Conservation (phyloP, 305 asterid species). For the Euphrasia arctica region DNA sequence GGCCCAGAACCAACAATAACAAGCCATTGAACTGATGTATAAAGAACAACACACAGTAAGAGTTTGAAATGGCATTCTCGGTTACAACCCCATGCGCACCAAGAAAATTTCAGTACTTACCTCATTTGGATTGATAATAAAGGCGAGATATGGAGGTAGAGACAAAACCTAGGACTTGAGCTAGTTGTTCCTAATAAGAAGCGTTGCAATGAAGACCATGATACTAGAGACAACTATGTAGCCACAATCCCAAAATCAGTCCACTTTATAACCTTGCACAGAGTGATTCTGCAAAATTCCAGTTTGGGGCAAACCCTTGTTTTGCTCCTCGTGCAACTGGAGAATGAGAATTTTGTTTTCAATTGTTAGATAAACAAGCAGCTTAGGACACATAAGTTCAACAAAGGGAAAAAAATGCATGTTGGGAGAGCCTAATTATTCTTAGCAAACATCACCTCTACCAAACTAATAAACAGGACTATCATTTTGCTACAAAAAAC, state of each 20-base stretch:
- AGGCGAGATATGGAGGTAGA: neutral
- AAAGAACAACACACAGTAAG: neutral
- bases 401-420: no score
- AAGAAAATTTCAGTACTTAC: neutral
- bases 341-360: neutral
- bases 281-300: conserved; percentile 29
- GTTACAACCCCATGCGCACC: neutral
- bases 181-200: conserved; percentile 18
- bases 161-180: neutral
- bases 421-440: no score
- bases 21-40: conserved; percentile 1
- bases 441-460: no score
- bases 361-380: neutral
- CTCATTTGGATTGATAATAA: neutral
- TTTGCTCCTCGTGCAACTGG: conserved; percentile 63
- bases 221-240: conserved; percentile 7
- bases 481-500: neutral
- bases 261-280: conserved; percentile 44
- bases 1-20: neutral
- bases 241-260: conserved; percentile 31
- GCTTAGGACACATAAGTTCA: no score
- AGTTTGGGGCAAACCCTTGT: conserved; percentile 32
- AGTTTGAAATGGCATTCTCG: neutral
- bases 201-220: conserved; percentile 3
- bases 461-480: neutral